Conservation (phyloP, 306 rosid species). For the Phaseolus lunatus region DNA sequence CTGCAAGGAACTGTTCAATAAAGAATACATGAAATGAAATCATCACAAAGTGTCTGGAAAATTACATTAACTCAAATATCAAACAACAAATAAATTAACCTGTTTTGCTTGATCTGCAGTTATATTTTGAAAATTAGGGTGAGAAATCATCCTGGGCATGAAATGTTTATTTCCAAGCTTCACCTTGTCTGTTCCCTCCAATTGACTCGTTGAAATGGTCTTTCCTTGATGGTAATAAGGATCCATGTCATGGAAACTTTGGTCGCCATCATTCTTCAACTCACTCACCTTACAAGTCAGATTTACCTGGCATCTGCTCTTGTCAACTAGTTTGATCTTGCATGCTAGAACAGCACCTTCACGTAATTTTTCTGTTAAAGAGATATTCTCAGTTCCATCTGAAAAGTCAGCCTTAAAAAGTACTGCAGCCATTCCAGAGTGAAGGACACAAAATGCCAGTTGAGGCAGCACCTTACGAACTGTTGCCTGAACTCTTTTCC, state of each 20-base stretch:
- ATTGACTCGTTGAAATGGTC: constrained; percentile 26
- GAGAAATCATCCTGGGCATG: constrained; percentile 50
- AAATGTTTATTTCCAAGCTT: constrained; percentile 45
- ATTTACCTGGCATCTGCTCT: constrained; percentile 49
- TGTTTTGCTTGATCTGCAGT: constrained; percentile 52
- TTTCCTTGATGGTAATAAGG: constrained; percentile 54
- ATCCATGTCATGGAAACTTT: constrained; percentile 45
- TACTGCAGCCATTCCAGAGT: constrained; percentile 53
- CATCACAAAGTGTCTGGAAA: constrained; percentile 11
- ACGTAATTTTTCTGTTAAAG: constrained; percentile 45
- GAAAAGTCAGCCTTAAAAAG: constrained; percentile 53
- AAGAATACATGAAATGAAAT: constrained; percentile 33
- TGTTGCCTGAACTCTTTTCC: constrained; percentile 54
- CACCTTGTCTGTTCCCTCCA: constrained; percentile 23
- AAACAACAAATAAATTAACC: constrained; percentile 45
- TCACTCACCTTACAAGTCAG: constrained; percentile 60
- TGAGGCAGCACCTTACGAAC: constrained; percentile 50
- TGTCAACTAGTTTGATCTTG: constrained; percentile 54
- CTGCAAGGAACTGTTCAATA: constrained; percentile 59
- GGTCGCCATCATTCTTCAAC: constrained; percentile 43
- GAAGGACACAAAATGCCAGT: constrained; percentile 55
- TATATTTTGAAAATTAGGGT: constrained; percentile 54
- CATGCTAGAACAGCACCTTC: constrained; percentile 52
- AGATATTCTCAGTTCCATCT: constrained; percentile 50
- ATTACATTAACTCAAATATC: constrained; percentile 33